Evolutionary conservation across 1,284 basidiomycete genomes (phyloP).

Genomic region (Porodaedalea pini): DNA sequence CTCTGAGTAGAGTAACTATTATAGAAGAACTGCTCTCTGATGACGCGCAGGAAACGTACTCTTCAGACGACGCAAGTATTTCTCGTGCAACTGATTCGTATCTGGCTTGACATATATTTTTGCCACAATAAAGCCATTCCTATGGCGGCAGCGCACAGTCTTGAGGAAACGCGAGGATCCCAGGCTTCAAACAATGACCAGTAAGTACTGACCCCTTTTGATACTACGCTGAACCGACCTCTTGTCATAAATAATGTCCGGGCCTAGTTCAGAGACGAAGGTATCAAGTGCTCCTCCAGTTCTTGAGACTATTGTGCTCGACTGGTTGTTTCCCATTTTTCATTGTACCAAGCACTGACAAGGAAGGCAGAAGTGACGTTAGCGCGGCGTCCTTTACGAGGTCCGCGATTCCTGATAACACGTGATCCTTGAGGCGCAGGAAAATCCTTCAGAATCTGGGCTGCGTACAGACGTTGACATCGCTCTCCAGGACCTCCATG

Average conservation of each 20-base stretch:
- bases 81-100: constrained; percentile 62
- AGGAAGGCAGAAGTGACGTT: not conserved
- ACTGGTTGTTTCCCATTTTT: constrained; percentile 68
- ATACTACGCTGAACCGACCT: constrained; percentile 49
- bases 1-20: constrained; percentile 38
- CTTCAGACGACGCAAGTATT: constrained; percentile 68
- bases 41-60: constrained; percentile 30
- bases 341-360: constrained; percentile 11
- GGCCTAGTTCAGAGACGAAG: constrained; percentile 83
- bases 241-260: constrained; percentile 86
- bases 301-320: constrained; percentile 59
- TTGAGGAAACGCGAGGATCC: constrained; percentile 95
- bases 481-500: not conserved
- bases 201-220: not conserved
- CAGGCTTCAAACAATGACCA: constrained; percentile 46
- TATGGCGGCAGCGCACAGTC: constrained; percentile 78
- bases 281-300: constrained; percentile 81
- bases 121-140: constrained; percentile 64
- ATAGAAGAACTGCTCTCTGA: not conserved
- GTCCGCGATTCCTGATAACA: not conserved
- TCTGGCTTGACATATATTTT: constrained; percentile 87
- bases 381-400: no score
- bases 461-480: not conserved
- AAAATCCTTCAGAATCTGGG: no score
- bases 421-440: not conserved